phyloP scores from a whole-genome alignment of 306 rosid genomes.

The Biancaea sappan region DNA sequence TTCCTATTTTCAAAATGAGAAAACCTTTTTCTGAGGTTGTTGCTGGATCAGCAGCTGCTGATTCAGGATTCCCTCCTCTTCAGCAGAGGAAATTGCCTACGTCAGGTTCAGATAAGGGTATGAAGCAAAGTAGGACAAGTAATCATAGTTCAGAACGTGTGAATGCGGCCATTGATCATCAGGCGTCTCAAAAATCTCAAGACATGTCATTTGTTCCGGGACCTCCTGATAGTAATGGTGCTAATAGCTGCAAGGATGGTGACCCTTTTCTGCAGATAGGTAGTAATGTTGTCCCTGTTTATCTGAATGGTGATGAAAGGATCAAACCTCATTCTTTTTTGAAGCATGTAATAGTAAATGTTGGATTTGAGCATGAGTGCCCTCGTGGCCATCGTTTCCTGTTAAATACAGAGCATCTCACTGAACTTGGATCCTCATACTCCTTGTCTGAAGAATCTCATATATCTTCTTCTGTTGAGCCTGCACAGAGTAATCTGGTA shows the following conservation, averaged over 20 bases:
- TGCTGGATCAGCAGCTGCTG: constrained; percentile 70
- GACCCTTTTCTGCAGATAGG: constrained; percentile 76
- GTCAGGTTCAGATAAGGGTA: constrained; percentile 58
- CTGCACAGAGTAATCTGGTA: constrained; percentile 38
- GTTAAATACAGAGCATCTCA: constrained; percentile 71
- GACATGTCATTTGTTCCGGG: constrained; percentile 45
- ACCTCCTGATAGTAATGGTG: constrained; percentile 38
- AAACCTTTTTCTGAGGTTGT: constrained; percentile 98
- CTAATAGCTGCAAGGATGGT: constrained; percentile 38
- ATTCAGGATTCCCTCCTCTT: constrained; percentile 85
- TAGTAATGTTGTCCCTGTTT: constrained; percentile 72
- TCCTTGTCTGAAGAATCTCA: constrained; percentile 62
- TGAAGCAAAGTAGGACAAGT: constrained; percentile 56
- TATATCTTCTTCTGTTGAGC: constrained; percentile 46
- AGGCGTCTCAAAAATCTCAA: constrained; percentile 51
- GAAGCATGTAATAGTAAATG: constrained; percentile 57
- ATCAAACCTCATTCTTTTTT: constrained; percentile 43
- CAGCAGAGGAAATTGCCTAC: constrained; percentile 63
- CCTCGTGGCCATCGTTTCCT: constrained; percentile 93
- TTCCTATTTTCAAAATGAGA: constrained; percentile 73
- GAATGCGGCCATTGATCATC: constrained; percentile 40
- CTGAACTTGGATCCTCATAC: constrained; percentile 66
- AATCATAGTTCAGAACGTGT: constrained; percentile 48
- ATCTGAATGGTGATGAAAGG: constrained; percentile 57
- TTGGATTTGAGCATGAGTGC: constrained; percentile 96